Evolutionary conservation across 2,329 filamentous ascomycete species (phyloP).

Genomic region (Leptoxyphium fumago): DNA sequence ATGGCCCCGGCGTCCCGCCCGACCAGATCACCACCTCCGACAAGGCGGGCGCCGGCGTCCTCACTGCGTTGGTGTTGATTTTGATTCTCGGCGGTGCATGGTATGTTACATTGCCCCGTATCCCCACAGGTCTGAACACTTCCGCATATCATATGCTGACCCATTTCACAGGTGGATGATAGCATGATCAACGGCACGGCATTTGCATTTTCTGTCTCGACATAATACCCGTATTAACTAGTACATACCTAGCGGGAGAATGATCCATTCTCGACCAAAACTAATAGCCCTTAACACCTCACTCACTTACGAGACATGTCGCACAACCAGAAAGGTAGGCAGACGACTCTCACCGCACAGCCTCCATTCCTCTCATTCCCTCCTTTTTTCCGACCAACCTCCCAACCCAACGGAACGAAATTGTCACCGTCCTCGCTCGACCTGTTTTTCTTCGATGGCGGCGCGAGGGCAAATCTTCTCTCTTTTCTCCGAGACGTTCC

Average conservation of each 20-base stretch:
- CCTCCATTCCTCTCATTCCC: neutral
- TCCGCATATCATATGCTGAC: neutral
- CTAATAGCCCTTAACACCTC: neutral
- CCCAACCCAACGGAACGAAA: constrained; percentile 3
- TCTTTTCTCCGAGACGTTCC: constrained; percentile 5
- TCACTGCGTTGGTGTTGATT: constrained; percentile 43
- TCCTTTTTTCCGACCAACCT: neutral
- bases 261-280: no score
- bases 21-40: constrained; percentile 43
- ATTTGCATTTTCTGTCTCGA: neutral
- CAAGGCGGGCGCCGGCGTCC: constrained; percentile 52
- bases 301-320: neutral
- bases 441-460: constrained; percentile 1
- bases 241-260: neutral
- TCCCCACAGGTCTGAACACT: neutral
- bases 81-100: constrained; percentile 38
- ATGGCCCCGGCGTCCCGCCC: constrained; percentile 16
- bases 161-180: constrained; percentile 31
- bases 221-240: neutral
- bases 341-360: neutral
- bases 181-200: constrained; percentile 2
- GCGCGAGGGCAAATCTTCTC: neutral
- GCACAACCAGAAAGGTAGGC: neutral
- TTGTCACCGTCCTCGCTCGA: constrained; percentile 5
- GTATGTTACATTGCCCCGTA: constrained; percentile 2